A percentile compares a stretch with the other conserved stretches of the same genome.
These are phyloP conservation scores for Erodium maritimum DNA, from an alignment of 345 rosid species.

Conservation along the genomic window DNA sequence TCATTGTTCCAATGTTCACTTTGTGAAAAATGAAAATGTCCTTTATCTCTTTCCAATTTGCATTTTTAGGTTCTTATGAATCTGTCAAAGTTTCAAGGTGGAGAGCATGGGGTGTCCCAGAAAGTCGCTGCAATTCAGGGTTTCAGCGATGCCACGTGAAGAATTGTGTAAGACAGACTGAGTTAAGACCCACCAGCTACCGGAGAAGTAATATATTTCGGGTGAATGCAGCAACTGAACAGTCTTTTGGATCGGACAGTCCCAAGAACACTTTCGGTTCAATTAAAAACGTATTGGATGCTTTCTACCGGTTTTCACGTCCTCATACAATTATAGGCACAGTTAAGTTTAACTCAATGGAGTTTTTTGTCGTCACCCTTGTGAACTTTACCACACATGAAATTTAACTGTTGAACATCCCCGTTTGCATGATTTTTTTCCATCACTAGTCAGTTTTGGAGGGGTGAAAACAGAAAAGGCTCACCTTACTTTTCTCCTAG, in stretches of 20 bases:
- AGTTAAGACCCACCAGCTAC: slow-evolving; percentile 11
- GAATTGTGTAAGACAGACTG: slow-evolving; percentile 16
- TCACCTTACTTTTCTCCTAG: slow-evolving; percentile 9
- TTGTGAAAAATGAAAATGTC: no score
- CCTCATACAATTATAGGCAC: slow-evolving; percentile 95
- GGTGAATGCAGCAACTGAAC: slow-evolving; percentile 48
- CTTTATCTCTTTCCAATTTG: no score
- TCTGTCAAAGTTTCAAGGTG: no score
- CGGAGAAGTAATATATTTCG: slow-evolving; percentile 17
- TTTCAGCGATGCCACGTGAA: slow-evolving; percentile 6
- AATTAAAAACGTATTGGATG: slow-evolving; percentile 37
- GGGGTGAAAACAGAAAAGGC: background rate
- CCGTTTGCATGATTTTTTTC: background rate
- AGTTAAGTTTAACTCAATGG: slow-evolving; percentile 39
- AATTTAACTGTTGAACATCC: background rate
- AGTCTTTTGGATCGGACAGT: slow-evolving; percentile 39
- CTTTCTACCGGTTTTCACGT: slow-evolving; percentile 84
- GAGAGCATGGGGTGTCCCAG: slow-evolving; percentile 15
- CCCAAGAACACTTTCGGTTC: slow-evolving; percentile 25
- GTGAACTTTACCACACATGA: background rate
- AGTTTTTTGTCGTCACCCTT: background rate
- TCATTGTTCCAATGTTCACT: no score
- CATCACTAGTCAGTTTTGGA: background rate
- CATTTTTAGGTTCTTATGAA: no score
- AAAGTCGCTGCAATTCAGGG: background rate